Evolutionary conservation across 371 early-diverging fungal genomes (phyloP).

Genomic region (Amoeboaphelidium protococcarum): DNA sequence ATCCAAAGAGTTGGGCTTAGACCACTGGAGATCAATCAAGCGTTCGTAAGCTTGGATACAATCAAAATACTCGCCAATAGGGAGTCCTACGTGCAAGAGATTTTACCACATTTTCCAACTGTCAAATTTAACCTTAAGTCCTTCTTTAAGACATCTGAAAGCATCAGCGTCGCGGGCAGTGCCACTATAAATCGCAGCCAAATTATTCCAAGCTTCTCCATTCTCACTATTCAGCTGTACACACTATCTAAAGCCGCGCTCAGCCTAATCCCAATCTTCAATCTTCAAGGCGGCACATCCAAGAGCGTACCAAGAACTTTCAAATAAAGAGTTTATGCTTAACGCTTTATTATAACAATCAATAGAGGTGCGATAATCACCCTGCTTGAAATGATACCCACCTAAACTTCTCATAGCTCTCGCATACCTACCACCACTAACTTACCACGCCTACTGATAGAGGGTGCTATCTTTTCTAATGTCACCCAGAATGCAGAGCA

Average conservation of each 20-base stretch:
- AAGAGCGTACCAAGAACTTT: conserved; percentile 76
- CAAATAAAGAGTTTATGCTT: conserved; percentile 74
- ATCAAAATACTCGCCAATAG: too few species aligned
- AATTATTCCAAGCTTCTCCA: conserved; percentile 39
- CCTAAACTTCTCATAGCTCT: conserved; percentile 83
- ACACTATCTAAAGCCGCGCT: conserved; percentile 42
- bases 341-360: conserved; percentile 29
- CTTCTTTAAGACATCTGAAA: background rate
- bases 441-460: conserved; percentile 66
- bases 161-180: background rate
- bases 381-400: conserved; percentile 32
- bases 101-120: background rate
- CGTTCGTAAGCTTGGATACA: too few species aligned
- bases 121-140: background rate
- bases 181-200: conserved; percentile 39
- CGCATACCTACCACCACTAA: conserved; percentile 45
- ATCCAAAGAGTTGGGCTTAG: too few species aligned
- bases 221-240: conserved; percentile 31
- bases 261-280: conserved; percentile 45
- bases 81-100: background rate
- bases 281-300: conserved; percentile 74
- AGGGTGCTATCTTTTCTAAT: conserved; percentile 39
- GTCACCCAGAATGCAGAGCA: conserved; percentile 69
- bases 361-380: conserved; percentile 14
- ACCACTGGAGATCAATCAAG: too few species aligned